Evolutionary conservation across 768 basidiomycete genomes (phyloP).

Genomic region (Favolaschia claudopus): DNA sequence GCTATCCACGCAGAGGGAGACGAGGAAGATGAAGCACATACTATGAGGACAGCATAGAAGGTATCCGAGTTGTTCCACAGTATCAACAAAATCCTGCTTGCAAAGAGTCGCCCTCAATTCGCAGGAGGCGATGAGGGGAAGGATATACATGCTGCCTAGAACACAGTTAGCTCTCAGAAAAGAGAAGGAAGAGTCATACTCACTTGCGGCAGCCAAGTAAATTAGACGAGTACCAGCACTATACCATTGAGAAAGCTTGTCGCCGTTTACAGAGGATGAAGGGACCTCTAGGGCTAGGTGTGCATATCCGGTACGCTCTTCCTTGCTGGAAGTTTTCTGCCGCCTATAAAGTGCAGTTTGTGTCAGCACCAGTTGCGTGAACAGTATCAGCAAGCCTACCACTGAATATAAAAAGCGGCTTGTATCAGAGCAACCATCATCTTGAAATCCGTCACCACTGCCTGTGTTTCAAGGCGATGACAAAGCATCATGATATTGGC

Average conservation of each 20-base stretch:
- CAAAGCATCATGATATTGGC: too few species aligned
- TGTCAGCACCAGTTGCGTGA: not conserved
- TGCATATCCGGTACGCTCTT: not conserved
- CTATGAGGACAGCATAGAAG: not conserved
- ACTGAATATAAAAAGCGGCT: not conserved
- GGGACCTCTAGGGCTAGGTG: not conserved
- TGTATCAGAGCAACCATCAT: too few species aligned
- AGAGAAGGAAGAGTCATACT: not conserved
- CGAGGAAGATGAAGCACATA: not conserved
- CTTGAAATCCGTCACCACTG: too few species aligned
- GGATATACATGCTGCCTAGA: slow-evolving; percentile 1
- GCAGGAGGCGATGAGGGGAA: not conserved
- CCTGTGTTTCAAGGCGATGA: too few species aligned
- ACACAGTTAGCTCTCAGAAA: not conserved
- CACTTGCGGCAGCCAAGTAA: not conserved
- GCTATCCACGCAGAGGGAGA: too few species aligned
- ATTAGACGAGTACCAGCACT: not conserved
- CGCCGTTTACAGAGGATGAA: not conserved
- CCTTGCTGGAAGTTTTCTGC: not conserved
- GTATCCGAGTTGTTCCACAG: not conserved
- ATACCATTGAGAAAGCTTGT: not conserved
- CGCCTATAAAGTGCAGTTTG: too few species aligned
- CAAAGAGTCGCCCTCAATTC: not conserved
- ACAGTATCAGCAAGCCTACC: not conserved
- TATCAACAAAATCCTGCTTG: not conserved